A percentile compares a stretch with the other conserved stretches of the same genome.
phyloP scores from a whole-genome alignment of 148 eudicot species.

The Nepenthes mirabilis region DNA sequence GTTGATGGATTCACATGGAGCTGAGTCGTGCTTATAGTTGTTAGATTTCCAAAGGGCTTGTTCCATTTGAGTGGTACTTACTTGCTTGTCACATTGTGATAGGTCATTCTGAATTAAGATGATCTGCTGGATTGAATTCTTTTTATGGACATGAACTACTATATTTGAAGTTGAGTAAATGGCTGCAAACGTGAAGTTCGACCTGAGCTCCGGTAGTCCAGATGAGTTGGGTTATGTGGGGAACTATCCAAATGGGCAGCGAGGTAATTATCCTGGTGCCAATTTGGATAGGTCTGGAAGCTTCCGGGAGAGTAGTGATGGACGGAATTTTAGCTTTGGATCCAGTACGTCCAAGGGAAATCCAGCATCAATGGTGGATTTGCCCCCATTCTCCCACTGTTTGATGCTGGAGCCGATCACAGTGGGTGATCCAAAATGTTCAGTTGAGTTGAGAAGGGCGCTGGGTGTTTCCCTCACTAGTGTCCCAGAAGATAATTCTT shows the following conservation, averaged over 20 bases:
- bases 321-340: constrained; percentile 42
- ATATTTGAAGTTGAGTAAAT: constrained; percentile 24
- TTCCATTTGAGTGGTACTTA: background rate
- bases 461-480: constrained; percentile 37
- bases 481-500: constrained; percentile 55
- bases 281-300: constrained; percentile 71
- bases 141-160: constrained; percentile 26
- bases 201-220: constrained; percentile 51
- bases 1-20: background rate
- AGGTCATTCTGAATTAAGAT: constrained; percentile 17
- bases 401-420: constrained; percentile 59
- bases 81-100: constrained; percentile 4
- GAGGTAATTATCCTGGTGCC: constrained; percentile 39
- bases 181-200: constrained; percentile 64
- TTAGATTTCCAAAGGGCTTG: too few species aligned
- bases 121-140: constrained; percentile 8
- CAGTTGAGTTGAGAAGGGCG: constrained; percentile 58
- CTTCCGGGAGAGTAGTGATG: constrained; percentile 63
- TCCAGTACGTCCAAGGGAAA: constrained; percentile 30
- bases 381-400: constrained; percentile 42
- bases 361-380: constrained; percentile 23
- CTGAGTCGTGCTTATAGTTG: too few species aligned
- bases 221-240: constrained; percentile 52
- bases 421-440: constrained; percentile 31
- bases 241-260: constrained; percentile 39